Evolutionary conservation across 2,329 filamentous ascomycete species (phyloP).

Genomic region (Bertia moriformis): DNA sequence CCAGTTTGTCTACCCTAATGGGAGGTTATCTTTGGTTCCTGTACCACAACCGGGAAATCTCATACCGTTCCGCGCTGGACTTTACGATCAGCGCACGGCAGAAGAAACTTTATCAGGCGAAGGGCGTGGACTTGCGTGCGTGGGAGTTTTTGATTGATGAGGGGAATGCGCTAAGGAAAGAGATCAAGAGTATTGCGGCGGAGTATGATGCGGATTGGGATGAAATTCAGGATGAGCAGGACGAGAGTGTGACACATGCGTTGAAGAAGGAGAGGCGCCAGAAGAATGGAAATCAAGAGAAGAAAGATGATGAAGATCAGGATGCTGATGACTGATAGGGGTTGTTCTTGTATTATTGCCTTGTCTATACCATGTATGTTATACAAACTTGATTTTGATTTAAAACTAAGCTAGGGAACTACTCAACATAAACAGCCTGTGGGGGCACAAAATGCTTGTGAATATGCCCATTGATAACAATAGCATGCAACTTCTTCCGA

Average conservation of each 20-base stretch:
- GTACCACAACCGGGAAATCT: constrained; percentile 80
- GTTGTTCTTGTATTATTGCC: no score
- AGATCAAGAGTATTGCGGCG: constrained; percentile 66
- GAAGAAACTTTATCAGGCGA: constrained; percentile 57
- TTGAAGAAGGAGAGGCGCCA: constrained; percentile 33
- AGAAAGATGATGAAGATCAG: constrained; percentile 10
- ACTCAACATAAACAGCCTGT: no score
- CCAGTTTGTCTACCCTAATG: constrained; percentile 73
- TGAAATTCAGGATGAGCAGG: constrained; percentile 57
- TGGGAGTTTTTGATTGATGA: constrained; percentile 75
- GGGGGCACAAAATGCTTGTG: no score
- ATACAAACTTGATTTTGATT: no score
- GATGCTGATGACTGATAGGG: constrained; percentile 23
- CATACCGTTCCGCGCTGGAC: constrained; percentile 74
- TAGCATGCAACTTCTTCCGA: constrained; percentile 24
- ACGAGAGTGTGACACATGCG: constrained; percentile 45
- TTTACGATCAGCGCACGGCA: constrained; percentile 71
- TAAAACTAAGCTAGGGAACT: no score
- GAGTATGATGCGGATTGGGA: constrained; percentile 91
- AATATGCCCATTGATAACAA: constrained; percentile 29
- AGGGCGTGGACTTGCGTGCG: constrained; percentile 59
- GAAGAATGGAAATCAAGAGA: constrained; percentile 16
- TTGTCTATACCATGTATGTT: no score
- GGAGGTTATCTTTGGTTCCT: constrained; percentile 87
- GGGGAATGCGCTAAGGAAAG: constrained; percentile 59